phyloP scores from a whole-genome alignment of 2,329 filamentous ascomycete species.

The Corniculantispora saksenae region DNA sequence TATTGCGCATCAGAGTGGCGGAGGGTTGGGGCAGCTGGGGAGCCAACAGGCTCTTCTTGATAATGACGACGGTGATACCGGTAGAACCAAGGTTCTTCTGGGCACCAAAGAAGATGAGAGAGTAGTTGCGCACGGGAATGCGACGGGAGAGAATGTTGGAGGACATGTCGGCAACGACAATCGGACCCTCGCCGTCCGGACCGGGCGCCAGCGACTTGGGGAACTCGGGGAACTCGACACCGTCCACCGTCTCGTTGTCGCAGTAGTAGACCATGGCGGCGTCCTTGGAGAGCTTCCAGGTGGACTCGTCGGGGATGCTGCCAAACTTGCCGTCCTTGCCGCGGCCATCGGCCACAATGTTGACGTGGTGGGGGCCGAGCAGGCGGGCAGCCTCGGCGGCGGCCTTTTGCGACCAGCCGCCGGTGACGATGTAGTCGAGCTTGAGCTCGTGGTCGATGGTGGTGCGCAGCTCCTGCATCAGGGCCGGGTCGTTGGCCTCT shows the following conservation, averaged over 20 bases:
- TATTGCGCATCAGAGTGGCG: constrained; percentile 67
- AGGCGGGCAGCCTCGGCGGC: constrained; percentile 79
- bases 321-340: constrained; percentile 77
- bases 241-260: constrained; percentile 92
- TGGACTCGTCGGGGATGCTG: constrained; percentile 73
- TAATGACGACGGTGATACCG: constrained; percentile 81
- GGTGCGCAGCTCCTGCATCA: constrained; percentile 61
- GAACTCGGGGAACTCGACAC: constrained; percentile 81
- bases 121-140: constrained; percentile 77
- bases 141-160: constrained; percentile 87
- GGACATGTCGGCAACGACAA: constrained; percentile 90
- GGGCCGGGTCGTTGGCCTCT: constrained; percentile 48
- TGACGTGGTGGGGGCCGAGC: constrained; percentile 76
- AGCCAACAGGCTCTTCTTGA: constrained; percentile 78
- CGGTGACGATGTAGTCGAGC: constrained; percentile 88
- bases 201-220: constrained; percentile 63
- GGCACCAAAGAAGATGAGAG: constrained; percentile 85
- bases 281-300: constrained; percentile 71
- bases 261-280: constrained; percentile 84
- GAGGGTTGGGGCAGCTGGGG: constrained; percentile 66
- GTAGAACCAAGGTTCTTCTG: constrained; percentile 92
- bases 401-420: constrained; percentile 85
- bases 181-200: constrained; percentile 63
- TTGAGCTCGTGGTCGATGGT: constrained; percentile 71
- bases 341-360: constrained; percentile 71